phyloP scores from a whole-genome alignment of 208 protist species.

The Crithidia sp. region DNA sequence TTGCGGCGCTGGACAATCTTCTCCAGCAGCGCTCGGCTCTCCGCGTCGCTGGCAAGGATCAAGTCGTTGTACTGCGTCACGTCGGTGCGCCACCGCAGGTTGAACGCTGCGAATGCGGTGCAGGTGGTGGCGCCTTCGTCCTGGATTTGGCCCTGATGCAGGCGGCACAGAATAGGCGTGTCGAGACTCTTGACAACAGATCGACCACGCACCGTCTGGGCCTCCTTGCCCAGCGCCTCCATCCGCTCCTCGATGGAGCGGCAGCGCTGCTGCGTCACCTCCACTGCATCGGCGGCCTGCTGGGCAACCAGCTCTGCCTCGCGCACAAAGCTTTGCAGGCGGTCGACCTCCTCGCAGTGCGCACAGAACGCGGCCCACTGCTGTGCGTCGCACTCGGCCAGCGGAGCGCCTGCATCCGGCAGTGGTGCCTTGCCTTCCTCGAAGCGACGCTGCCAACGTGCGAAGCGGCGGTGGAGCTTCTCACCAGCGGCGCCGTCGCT shows the following conservation, averaged over 20 bases:
- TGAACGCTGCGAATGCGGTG: slow-evolving; percentile 81
- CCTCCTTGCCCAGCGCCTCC: slow-evolving; percentile 33
- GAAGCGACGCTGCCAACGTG: slow-evolving; percentile 67
- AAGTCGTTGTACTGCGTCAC: slow-evolving; percentile 84
- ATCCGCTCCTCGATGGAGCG: slow-evolving; percentile 20
- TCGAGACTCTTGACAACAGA: slow-evolving; percentile 60
- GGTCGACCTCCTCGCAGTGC: slow-evolving; percentile 48
- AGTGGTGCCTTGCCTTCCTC: slow-evolving; percentile 57
- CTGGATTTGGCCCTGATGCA: slow-evolving; percentile 94
- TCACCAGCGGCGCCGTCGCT: slow-evolving; percentile 57
- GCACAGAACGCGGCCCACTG: slow-evolving; percentile 71
- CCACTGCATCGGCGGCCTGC: slow-evolving; percentile 25
- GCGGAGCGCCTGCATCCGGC: slow-evolving; percentile 23
- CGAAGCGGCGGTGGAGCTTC: slow-evolving; percentile 74
- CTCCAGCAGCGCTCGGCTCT: slow-evolving; percentile 74
- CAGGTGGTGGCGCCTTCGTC: slow-evolving; percentile 83
- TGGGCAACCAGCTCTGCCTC: slow-evolving; percentile 34
- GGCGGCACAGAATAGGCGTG: slow-evolving; percentile 67
- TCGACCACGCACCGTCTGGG: slow-evolving; percentile 24
- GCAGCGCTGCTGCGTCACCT: slow-evolving; percentile 34
- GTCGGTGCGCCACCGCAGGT: slow-evolving; percentile 69
- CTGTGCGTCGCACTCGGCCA: slow-evolving; percentile 43
- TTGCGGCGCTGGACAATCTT: slow-evolving; percentile 84
- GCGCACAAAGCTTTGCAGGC: slow-evolving; percentile 41
- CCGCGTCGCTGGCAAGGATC: slow-evolving; percentile 79